phyloP scores from a whole-genome alignment of 768 basidiomycete genomes.

The Tulasnella sp. region DNA sequence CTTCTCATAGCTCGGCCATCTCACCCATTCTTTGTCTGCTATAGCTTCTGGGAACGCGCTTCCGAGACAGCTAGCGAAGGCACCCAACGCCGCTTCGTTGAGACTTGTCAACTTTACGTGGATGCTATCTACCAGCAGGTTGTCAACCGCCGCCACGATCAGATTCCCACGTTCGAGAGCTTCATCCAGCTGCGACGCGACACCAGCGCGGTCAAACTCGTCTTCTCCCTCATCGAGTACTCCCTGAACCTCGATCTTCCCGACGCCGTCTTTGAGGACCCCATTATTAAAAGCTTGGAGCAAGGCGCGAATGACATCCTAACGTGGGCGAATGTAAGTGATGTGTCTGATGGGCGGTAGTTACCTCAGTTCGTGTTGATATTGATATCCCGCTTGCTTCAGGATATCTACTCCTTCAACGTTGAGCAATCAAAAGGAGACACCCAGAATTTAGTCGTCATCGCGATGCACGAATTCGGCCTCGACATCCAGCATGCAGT shows the following conservation, averaged over 20 bases:
- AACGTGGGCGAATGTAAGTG: conserved; percentile 77
- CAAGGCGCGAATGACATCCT: conserved; percentile 75
- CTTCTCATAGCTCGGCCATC: background rate
- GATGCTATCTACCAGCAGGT: conserved; percentile 69
- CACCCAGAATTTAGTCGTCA: conserved; percentile 75
- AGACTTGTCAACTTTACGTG: conserved; percentile 73
- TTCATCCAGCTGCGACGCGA: conserved; percentile 74
- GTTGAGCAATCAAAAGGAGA: conserved; percentile 74
- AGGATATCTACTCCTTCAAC: conserved; percentile 84
- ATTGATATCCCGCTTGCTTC: conserved; percentile 11
- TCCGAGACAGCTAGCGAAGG: conserved; percentile 52
- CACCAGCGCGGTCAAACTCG: conserved; percentile 68
- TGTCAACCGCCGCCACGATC: conserved; percentile 45
- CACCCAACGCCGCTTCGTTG: conserved; percentile 61
- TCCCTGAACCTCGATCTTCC: conserved; percentile 69
- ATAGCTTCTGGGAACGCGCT: conserved; percentile 62
- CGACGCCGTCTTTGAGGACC: conserved; percentile 72
- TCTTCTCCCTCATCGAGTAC: conserved; percentile 75
- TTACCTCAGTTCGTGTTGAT: background rate
- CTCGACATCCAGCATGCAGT: conserved; percentile 64
- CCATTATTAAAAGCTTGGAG: conserved; percentile 50
- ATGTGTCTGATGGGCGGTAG: too few relatives aligned
- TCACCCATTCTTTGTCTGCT: background rate
- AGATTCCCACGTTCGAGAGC: conserved; percentile 67
- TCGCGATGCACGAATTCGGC: conserved; percentile 64